phyloP scores from a whole-genome alignment of 805 yeast species.

The Maudiozyma bulderi region DNA sequence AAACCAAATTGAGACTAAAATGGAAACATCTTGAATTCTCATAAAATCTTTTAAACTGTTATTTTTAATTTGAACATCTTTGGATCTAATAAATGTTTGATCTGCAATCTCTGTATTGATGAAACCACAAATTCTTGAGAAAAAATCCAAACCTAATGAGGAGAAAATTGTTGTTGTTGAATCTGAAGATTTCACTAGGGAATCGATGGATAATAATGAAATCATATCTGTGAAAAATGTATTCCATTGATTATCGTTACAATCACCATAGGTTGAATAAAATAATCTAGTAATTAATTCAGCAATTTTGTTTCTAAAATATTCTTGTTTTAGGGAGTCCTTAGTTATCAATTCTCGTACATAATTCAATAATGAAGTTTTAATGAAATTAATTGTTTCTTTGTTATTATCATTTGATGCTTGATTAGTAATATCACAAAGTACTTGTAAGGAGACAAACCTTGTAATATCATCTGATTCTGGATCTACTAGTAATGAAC shows the following conservation, averaged over 20 bases:
- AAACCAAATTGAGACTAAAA: constrained; percentile 60
- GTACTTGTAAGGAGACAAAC: constrained; percentile 27
- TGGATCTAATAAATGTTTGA: constrained; percentile 66
- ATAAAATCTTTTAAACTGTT: constrained; percentile 71
- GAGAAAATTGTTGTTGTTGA: constrained; percentile 17
- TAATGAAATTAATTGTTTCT: constrained; percentile 13
- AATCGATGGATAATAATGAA: constrained; percentile 15
- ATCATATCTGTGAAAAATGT: constrained; percentile 26
- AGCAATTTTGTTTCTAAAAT: constrained; percentile 26
- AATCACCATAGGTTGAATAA: constrained; percentile 25
- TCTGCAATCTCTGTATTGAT: constrained; percentile 93
- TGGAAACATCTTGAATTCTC: constrained; percentile 63
- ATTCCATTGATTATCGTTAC: constrained; percentile 24
- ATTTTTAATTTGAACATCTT: constrained; percentile 53
- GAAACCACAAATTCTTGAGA: constrained; percentile 58
- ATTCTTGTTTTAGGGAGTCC: constrained; percentile 23
- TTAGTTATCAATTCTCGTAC: constrained; percentile 16
- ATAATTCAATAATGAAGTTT: constrained; percentile 16
- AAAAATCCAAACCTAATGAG: constrained; percentile 53
- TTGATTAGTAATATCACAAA: constrained; percentile 16
- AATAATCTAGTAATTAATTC: constrained; percentile 27
- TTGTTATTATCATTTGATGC: constrained; percentile 5
- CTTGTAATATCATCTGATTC: constrained; percentile 21
- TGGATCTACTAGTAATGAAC: constrained; percentile 18
- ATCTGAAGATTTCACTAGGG: constrained; percentile 4